Percentiles rank a stretch among this genome's conserved stretches.
These are phyloP conservation scores for Aureobasidium sp. DNA, from an alignment of 2,329 filamentous ascomycete genomes.

Conservation along the genomic window DNA sequence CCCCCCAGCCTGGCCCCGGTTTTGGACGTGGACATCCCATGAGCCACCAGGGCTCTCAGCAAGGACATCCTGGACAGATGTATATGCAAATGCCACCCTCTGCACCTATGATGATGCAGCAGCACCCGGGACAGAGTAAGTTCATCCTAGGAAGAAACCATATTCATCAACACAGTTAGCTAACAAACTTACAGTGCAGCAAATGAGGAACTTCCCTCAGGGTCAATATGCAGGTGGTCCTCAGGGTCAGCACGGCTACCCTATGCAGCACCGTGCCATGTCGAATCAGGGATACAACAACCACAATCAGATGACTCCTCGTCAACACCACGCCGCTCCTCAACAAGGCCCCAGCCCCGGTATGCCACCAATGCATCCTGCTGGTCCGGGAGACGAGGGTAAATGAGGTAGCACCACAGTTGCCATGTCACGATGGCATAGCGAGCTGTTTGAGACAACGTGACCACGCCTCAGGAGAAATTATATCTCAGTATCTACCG, in stretches of 20 bases:
- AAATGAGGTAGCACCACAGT: conserved; percentile 18
- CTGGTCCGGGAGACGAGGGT: conserved; percentile 21
- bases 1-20: conserved; percentile 42
- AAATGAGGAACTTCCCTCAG: conserved; percentile 13
- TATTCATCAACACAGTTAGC: background rate
- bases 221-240: conserved; percentile 12
- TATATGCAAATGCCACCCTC: conserved; percentile 68
- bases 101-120: conserved; percentile 26
- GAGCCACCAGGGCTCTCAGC: conserved; percentile 89
- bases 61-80: conserved; percentile 63
- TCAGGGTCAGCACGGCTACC: conserved; percentile 14
- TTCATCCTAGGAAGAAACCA: background rate
- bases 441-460: background rate
- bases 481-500: background rate
- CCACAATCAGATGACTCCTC: conserved; percentile 26
- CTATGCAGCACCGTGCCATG: conserved; percentile 22
- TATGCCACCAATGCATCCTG: conserved; percentile 16
- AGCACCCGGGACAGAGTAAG: conserved; percentile 14
- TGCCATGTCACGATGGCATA: conserved; percentile 1
- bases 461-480: conserved; percentile 2
- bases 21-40: conserved; percentile 85
- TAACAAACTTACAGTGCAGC: conserved; percentile 14
- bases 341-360: conserved; percentile 23
- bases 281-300: conserved; percentile 18
- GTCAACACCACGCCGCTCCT: conserved; percentile 23